phyloP scores from a whole-genome alignment of 2,329 filamentous ascomycete species.

The Colletotrichum sp. region DNA sequence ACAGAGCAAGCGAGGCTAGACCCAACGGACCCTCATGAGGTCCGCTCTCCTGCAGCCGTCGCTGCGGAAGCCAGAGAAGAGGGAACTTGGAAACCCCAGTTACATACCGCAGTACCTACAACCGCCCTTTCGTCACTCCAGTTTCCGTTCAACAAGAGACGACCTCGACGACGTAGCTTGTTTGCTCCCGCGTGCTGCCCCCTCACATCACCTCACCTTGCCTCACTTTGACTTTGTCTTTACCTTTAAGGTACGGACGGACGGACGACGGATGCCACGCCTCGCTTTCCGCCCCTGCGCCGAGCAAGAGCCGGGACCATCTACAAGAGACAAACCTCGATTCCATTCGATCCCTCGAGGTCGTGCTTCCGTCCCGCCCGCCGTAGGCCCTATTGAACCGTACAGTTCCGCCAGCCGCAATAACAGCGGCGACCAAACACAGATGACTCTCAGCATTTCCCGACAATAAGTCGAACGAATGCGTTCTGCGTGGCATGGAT shows the following conservation, averaged over 20 bases:
- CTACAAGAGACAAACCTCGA: not conserved
- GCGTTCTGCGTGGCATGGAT: not conserved
- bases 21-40: slow-evolving; percentile 4
- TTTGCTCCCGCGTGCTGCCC: not conserved
- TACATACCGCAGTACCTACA: not conserved
- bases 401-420: not conserved
- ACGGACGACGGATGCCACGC: not conserved
- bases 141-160: slow-evolving; percentile 7
- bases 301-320: not conserved
- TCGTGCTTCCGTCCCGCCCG: not conserved
- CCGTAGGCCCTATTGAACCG: not conserved
- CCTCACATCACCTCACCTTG: not conserved
- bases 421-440: not conserved
- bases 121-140: not conserved
- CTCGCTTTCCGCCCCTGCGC: slow-evolving; percentile 1
- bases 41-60: slow-evolving; percentile 13
- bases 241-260: not conserved
- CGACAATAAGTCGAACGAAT: not conserved
- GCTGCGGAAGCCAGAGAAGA: not conserved
- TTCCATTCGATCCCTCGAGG: not conserved
- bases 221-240: not conserved
- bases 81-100: not conserved
- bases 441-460: not conserved
- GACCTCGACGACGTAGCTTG: slow-evolving; percentile 5
- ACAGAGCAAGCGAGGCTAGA: slow-evolving; percentile 14